A percentile compares a stretch with the other conserved stretches of the same genome.
These are phyloP conservation scores for Populus tomentosa DNA, from an alignment of 441 rosid genomes.

Conservation along the genomic window DNA sequence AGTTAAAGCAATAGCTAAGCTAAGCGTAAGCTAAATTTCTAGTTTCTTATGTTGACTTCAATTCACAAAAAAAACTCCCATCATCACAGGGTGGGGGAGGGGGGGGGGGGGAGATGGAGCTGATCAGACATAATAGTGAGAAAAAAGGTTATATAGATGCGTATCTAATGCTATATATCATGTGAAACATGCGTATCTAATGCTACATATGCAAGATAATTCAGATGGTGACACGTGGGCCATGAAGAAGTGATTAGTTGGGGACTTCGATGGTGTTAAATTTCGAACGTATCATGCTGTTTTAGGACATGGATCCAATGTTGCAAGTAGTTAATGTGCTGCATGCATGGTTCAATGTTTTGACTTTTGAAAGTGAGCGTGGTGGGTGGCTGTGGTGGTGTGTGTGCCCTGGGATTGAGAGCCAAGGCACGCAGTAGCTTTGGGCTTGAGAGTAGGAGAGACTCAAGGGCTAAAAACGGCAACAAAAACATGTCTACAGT, in stretches of 20 bases:
- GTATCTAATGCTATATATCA: conserved; percentile 29
- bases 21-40: background rate
- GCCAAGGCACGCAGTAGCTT: conserved; percentile 3
- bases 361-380: conserved; percentile 26
- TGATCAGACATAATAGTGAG: background rate
- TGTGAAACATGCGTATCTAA: conserved; percentile 47
- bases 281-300: conserved; percentile 9
- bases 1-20: conserved; percentile 11
- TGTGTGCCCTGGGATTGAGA: conserved; percentile 22
- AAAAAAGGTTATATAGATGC: conserved; percentile 7
- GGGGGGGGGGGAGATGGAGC: background rate
- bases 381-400: conserved; percentile 5
- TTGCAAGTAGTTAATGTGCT: background rate
- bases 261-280: conserved; percentile 23
- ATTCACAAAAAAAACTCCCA: conserved; percentile 11
- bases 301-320: conserved; percentile 15
- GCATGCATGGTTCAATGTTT: conserved; percentile 29
- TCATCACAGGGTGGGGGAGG: background rate
- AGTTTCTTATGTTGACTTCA: conserved; percentile 27
- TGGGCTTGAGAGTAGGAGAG: too few species aligned
- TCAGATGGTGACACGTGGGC: conserved; percentile 48
- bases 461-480: conserved; percentile 5
- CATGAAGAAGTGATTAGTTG: conserved; percentile 17
- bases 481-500: background rate
- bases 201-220: conserved; percentile 32